These are phyloP conservation scores for Heracleum sosnowskyi DNA, from an alignment of 129 eudicot genomes.

Conservation along the genomic window DNA sequence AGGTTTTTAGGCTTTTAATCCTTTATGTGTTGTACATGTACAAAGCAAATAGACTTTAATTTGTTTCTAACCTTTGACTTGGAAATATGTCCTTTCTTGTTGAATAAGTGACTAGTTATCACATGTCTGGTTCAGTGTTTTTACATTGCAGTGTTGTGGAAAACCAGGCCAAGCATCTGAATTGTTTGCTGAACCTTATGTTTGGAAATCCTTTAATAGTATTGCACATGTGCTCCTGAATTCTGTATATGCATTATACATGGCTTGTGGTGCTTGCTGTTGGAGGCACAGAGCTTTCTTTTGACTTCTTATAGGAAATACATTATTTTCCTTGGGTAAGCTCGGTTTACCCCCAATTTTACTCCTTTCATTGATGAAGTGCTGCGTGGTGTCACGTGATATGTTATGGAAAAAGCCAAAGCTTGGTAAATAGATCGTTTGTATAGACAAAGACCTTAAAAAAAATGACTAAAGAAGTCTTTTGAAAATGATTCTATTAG, in stretches of 20 bases:
- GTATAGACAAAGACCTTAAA: not conserved
- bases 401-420: conserved; percentile 8
- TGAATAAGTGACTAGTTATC: not conserved
- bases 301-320: not conserved
- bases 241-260: not conserved
- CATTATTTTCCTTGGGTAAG: not conserved
- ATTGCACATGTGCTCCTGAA: conserved; percentile 9
- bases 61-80: conserved; percentile 6
- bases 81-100: not conserved
- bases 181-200: not conserved
- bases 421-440: not conserved
- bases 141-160: not conserved
- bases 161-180: not conserved
- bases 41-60: not conserved
- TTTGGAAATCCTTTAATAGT: not conserved
- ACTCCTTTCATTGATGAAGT: not conserved
- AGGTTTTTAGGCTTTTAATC: not conserved
- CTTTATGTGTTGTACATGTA: conserved; percentile 1
- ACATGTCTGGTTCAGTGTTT: not conserved
- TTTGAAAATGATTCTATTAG: not conserved
- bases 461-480: not conserved
- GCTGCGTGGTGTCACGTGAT: not conserved
- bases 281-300: not conserved
- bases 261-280: not conserved
- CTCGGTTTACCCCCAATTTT: not conserved